Conservation (phyloP, 169 alveolate species). For the Plasmodium sp. region DNA sequence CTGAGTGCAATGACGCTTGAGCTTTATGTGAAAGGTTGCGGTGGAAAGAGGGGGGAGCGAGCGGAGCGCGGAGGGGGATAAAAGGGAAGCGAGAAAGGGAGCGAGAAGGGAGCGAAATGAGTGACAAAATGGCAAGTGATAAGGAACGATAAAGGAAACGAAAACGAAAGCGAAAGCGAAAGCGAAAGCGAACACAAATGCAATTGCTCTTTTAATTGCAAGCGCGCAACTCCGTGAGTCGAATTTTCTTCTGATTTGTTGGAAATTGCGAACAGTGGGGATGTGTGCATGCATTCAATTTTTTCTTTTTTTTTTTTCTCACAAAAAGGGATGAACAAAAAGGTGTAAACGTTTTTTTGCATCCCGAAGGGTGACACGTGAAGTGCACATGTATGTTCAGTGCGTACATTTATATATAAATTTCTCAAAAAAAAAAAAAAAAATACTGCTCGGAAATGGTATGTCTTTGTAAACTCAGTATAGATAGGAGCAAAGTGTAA, state of each 20-base stretch:
- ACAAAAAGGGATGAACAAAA: neutral
- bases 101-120: neutral
- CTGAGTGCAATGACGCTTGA: neutral
- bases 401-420: neutral
- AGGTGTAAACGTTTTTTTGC: neutral
- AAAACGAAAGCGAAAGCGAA: neutral
- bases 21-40: neutral
- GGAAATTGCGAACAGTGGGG: constrained; percentile 32
- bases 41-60: neutral
- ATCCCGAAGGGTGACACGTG: neutral
- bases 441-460: neutral
- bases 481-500: constrained; percentile 1
- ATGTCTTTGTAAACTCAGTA: neutral
- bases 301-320: neutral
- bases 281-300: constrained; percentile 66
- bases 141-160: neutral
- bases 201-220: neutral
- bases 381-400: neutral
- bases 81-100: neutral
- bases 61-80: neutral
- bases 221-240: neutral
- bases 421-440: neutral
- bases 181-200: neutral
- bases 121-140: neutral
- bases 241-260: constrained; percentile 9